Conservation (phyloP, 2,329 filamentous ascomycete genomes). For the Fusarium agapanthi region DNA sequence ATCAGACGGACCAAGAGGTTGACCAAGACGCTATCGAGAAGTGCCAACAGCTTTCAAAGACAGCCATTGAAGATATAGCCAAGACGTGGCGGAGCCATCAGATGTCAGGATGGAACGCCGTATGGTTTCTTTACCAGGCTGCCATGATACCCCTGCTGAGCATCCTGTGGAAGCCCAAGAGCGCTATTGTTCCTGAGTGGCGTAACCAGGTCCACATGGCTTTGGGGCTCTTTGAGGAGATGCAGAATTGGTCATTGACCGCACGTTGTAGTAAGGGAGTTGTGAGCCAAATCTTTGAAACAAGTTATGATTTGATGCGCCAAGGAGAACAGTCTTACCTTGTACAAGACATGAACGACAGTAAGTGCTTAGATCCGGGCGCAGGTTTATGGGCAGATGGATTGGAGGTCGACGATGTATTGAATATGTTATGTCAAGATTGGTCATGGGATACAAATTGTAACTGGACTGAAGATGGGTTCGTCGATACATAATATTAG, state of each 20-base stretch:
- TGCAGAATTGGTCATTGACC: neutral
- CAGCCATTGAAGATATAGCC: neutral
- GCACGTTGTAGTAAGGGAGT: neutral
- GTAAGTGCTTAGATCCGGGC: neutral
- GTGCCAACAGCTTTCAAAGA: neutral
- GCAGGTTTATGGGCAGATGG: neutral
- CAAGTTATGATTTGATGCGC: neutral
- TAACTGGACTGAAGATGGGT: neutral
- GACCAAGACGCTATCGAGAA: neutral
- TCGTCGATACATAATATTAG: neutral
- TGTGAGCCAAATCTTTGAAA: neutral
- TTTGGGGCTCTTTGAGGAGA: neutral
- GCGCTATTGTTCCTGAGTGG: neutral
- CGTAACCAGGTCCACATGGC: neutral
- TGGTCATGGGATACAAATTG: neutral
- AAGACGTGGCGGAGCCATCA: neutral
- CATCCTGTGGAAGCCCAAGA: neutral
- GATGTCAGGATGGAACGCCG: conserved; percentile 9
- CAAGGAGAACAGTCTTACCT: neutral
- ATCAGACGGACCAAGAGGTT: neutral
- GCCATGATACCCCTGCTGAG: neutral
- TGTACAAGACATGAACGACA: neutral
- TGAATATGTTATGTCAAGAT: conserved; percentile 2
- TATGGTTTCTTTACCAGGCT: conserved; percentile 8
- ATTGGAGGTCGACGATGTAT: conserved; percentile 1